These are phyloP conservation scores for Pythium pyrilobum DNA, from an alignment of 352 stramenopile species.

Conservation along the genomic window DNA sequence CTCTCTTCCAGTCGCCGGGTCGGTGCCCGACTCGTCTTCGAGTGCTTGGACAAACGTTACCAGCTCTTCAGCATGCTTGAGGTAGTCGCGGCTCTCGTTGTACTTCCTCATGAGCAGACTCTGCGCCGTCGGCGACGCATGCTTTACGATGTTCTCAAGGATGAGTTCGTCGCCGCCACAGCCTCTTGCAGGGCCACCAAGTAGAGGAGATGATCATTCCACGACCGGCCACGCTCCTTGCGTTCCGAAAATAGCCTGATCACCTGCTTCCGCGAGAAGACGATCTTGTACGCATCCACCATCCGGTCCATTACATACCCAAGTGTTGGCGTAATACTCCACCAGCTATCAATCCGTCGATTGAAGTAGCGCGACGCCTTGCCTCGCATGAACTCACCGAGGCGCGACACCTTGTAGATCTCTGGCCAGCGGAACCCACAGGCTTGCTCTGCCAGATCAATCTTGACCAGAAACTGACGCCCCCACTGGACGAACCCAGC, in stretches of 20 bases:
- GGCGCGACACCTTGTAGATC: background rate
- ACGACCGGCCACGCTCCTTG: background rate
- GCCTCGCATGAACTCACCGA: background rate
- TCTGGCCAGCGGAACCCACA: background rate
- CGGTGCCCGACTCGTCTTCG: background rate
- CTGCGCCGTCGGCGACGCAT: background rate
- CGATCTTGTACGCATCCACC: background rate
- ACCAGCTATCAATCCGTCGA: background rate
- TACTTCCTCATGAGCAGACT: background rate
- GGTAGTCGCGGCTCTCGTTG: background rate
- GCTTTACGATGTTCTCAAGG: constrained; percentile 10
- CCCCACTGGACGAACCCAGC: background rate
- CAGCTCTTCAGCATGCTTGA: constrained; percentile 11
- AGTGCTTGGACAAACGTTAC: background rate
- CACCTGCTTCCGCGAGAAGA: background rate
- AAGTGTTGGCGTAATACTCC: background rate
- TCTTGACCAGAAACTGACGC: background rate
- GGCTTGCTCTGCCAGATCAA: background rate
- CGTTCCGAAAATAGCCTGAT: background rate
- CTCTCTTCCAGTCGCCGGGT: background rate
- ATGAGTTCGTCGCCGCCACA: background rate
- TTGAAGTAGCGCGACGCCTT: background rate
- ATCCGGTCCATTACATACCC: background rate
- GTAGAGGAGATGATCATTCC: constrained; percentile 8
- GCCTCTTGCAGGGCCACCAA: constrained; percentile 6